A percentile compares a stretch with the other conserved stretches of the same genome.
phyloP scores from a whole-genome alignment of 2,329 filamentous ascomycete species.

The Ophidiomyces ophidiicola region DNA sequence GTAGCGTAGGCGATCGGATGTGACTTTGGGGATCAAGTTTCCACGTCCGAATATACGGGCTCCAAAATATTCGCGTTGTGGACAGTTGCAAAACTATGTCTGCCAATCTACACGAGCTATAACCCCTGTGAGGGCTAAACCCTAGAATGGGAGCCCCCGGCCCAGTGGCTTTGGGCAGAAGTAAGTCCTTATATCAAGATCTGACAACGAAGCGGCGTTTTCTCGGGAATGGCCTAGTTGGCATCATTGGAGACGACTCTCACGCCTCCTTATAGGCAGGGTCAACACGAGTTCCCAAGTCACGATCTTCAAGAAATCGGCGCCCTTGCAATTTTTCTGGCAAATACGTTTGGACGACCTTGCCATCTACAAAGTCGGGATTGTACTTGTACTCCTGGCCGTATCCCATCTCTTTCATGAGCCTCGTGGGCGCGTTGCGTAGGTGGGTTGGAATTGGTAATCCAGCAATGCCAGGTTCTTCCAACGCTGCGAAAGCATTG shows the following conservation, averaged over 20 bases:
- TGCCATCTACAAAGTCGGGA: constrained; percentile 72
- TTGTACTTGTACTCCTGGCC: constrained; percentile 94
- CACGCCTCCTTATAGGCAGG: constrained; percentile 42
- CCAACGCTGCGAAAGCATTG: constrained; percentile 64
- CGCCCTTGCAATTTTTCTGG: constrained; percentile 61
- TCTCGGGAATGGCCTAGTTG: neutral
- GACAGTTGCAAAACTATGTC: neutral
- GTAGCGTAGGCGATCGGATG: too few species aligned
- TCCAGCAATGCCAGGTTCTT: constrained; percentile 70
- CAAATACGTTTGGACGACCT: constrained; percentile 79
- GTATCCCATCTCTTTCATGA: constrained; percentile 90
- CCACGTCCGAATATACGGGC: too few species aligned
- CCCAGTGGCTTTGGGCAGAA: neutral
- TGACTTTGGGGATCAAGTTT: too few species aligned
- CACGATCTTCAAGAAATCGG: constrained; percentile 63
- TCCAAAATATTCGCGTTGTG: neutral
- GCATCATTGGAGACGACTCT: constrained; percentile 7
- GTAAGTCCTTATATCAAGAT: constrained; percentile 2
- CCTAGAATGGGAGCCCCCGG: neutral
- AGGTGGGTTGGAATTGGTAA: constrained; percentile 78
- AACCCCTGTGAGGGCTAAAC: neutral
- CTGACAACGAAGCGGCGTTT: neutral
- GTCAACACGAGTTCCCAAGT: constrained; percentile 70
- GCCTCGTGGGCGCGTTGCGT: constrained; percentile 75
- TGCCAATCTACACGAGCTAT: too few species aligned